phyloP scores from a whole-genome alignment of 2,329 filamentous ascomycete species.

The Aspergillus hortae region DNA sequence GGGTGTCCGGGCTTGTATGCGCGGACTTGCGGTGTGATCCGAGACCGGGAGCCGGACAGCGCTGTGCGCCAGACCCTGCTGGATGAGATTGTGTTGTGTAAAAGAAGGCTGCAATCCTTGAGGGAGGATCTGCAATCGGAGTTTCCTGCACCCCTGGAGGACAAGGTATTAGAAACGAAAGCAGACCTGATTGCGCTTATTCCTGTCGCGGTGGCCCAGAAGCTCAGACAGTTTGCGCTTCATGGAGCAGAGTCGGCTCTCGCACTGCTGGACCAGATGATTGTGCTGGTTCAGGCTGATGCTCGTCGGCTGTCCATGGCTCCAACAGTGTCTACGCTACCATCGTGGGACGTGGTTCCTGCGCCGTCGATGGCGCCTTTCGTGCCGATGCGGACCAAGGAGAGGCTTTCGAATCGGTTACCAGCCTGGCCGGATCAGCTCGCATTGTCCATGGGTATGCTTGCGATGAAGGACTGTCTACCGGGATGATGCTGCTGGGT shows the following conservation, averaged over 20 bases:
- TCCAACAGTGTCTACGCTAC: neutral
- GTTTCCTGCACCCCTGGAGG: neutral
- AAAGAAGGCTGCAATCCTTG: neutral
- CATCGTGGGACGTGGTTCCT: neutral
- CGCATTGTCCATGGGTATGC: constrained; percentile 4
- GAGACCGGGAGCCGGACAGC: neutral
- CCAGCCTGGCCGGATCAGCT: neutral
- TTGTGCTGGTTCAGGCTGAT: neutral
- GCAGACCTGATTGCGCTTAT: neutral
- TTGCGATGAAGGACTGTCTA: neutral
- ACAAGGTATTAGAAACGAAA: neutral
- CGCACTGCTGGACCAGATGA: neutral
- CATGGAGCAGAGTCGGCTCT: neutral
- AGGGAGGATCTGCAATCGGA: neutral
- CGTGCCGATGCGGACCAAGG: neutral
- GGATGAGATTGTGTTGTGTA: neutral
- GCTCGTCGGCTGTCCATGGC: neutral
- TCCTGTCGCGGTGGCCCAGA: neutral
- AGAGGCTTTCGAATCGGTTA: neutral
- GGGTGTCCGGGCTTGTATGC: neutral
- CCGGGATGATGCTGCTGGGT: no score
- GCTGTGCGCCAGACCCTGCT: neutral
- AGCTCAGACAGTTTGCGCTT: neutral
- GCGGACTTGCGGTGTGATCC: neutral
- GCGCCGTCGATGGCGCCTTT: neutral